A percentile compares a stretch with the other conserved stretches of the same genome.
phyloP scores from a whole-genome alignment of 2,329 filamentous ascomycete genomes.

The Aspergillus sergii region DNA sequence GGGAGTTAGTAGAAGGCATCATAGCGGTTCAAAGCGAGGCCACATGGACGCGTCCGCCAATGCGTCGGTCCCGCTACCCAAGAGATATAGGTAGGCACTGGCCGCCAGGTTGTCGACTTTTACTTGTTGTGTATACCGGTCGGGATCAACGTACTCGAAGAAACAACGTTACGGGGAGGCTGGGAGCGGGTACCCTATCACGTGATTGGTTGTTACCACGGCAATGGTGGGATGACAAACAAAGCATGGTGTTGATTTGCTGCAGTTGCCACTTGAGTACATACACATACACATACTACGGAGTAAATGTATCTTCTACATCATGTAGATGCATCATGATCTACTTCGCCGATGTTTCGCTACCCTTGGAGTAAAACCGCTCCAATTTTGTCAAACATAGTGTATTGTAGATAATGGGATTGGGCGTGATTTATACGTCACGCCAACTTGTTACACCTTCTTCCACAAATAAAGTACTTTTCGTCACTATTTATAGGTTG shows the following conservation, averaged over 20 bases:
- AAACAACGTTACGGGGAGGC: slow-evolving; percentile 22
- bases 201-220: slow-evolving; percentile 5
- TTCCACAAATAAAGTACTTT: neutral
- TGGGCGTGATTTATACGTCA: neutral
- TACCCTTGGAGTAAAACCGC: neutral
- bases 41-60: slow-evolving; percentile 21
- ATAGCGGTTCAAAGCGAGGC: slow-evolving; percentile 21
- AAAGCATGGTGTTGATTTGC: neutral
- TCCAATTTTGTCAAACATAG: neutral
- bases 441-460: neutral
- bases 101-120: slow-evolving; percentile 14
- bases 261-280: neutral
- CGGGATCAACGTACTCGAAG: slow-evolving; percentile 9
- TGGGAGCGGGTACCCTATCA: slow-evolving; percentile 14
- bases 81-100: neutral
- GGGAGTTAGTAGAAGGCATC: slow-evolving; percentile 42
- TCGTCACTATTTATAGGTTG: neutral
- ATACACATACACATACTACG: neutral
- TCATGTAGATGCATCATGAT: neutral
- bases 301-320: neutral
- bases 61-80: slow-evolving; percentile 18
- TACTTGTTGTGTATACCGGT: slow-evolving; percentile 14
- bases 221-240: slow-evolving; percentile 5
- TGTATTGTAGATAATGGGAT: neutral
- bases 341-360: neutral